Conservation (phyloP, 768 basidiomycete genomes). For the Macrocybe gigantea region DNA sequence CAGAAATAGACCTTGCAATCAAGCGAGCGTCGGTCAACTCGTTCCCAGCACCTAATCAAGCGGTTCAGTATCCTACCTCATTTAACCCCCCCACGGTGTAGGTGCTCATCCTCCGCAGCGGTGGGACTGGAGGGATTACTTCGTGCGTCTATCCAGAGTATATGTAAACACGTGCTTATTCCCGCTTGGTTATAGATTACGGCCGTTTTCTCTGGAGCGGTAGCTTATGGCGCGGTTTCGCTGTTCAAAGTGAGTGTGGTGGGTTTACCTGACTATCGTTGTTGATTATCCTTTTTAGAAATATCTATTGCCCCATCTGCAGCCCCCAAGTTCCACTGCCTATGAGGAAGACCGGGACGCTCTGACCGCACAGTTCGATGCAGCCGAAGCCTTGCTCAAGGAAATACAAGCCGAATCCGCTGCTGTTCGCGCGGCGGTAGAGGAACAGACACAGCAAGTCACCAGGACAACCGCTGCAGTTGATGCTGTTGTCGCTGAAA, state of each 20-base stretch:
- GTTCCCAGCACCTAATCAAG: no score
- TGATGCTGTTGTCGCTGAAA: conserved; percentile 62
- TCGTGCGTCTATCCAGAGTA: conserved; percentile 46
- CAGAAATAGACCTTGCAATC: conserved; percentile 85
- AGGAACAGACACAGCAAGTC: conserved; percentile 70
- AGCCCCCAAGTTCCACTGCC: conserved; percentile 80
- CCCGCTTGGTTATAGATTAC: conserved; percentile 61
- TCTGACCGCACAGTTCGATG: conserved; percentile 85
- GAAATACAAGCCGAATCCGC: conserved; percentile 77
- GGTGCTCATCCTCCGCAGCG: conserved; percentile 39
- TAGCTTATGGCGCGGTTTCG: conserved; percentile 74
- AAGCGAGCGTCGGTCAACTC: conserved; percentile 36
- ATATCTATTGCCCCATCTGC: conserved; percentile 86
- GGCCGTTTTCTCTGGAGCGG: conserved; percentile 81
- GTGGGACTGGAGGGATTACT: conserved; percentile 98
- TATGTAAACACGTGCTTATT: conserved; percentile 17
- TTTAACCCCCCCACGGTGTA: conserved; percentile 12
- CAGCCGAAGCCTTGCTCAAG: conserved; percentile 72
- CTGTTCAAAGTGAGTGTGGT: conserved; percentile 58
- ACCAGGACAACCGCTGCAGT: conserved; percentile 71
- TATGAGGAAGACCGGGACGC: conserved; percentile 87
- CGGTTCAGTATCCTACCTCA: no score
- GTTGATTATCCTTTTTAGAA: conserved; percentile 47
- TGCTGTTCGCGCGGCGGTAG: conserved; percentile 65
- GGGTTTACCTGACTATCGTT: not conserved